A percentile compares a stretch with the other conserved stretches of the same genome.
Evolutionary conservation across 2,329 filamentous ascomycete species (phyloP).

Genomic region (Paecilomyces sp.): DNA sequence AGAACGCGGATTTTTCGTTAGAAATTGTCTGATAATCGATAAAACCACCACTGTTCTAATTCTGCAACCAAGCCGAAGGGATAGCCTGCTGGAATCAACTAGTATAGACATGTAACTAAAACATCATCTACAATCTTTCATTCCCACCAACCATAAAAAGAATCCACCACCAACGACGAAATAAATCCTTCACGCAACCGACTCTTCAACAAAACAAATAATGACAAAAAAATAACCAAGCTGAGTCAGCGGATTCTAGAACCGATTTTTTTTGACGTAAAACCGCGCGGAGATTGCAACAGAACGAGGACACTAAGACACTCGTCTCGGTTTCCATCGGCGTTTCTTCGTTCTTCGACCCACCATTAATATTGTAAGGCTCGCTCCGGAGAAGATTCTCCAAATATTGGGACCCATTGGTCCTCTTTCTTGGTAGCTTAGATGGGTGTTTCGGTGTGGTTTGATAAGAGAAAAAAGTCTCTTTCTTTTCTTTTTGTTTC

Average conservation of each 20-base stretch:
- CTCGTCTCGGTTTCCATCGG: not conserved
- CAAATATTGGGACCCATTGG: not conserved
- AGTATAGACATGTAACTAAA: not conserved
- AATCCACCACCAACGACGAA: not conserved
- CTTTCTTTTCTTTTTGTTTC: not conserved
- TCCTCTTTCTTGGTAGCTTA: not conserved
- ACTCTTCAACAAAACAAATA: no score
- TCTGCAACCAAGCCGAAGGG: no score
- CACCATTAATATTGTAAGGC: not conserved
- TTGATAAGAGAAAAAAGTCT: not conserved
- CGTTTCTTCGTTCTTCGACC: not conserved
- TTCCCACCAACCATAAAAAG: not conserved
- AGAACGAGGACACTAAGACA: not conserved
- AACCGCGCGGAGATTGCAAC: not conserved
- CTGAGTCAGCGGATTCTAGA: not conserved
- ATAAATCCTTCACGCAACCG: no score
- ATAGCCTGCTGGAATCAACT: not conserved
- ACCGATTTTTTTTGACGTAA: not conserved
- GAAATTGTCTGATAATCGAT: not conserved
- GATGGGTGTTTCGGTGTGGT: not conserved
- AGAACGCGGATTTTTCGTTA: not conserved
- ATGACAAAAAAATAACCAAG: not conserved
- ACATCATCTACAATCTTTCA: not conserved
- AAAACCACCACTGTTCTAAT: no score
- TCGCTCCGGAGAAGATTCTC: not conserved